Evolutionary conservation across 2,329 filamentous ascomycete species (phyloP), one percentile per base, ranked within the genome.

Genomic region (Ophiostoma quercus): DNA sequence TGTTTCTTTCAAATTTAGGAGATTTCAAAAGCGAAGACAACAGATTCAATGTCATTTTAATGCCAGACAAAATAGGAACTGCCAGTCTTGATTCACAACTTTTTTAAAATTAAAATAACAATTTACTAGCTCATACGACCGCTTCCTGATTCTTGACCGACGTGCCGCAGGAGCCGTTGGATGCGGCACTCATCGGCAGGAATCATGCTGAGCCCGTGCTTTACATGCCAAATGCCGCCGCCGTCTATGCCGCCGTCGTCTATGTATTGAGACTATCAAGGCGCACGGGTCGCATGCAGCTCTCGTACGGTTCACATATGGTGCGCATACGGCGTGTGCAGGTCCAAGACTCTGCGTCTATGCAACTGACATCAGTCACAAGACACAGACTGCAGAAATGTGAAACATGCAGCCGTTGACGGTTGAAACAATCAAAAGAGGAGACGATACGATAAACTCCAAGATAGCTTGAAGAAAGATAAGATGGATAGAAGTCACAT

Each of bases 101-200:
- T 29, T 29, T 29, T 29, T 29, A 29, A 29, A 29, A 29, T 29
- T 29, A 29, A 29, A 29, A 29, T 29, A 29, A 29, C 25, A 29
- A 29, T 29, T 29, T 29, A 29, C 25, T 29, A 29, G 25, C 25
- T 29, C 25, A 29, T 29, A 29, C 25, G 25, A 29, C 25, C 25
- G 34, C n/a, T 57, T 57, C 22, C 51, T 57, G 11, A 22, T 25
- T 57, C 9, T 57, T 57, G n/a, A 57, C 51, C 51, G 51, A 57
- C 51, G 22, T 57, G 51, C 11, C 9, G 51, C 51, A 57, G 51
- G n/a, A 57, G 51, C 51, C 51, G 51, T 57, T 16, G 51, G n/a
- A 57, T 25, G n/a, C 51, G 51, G 51, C 51, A 57, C 51, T 57
- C 51, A 25, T 57, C 51, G 51, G n/a, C 51, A 57, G n/a, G n/a